Evolutionary conservation across 768 basidiomycete genomes (phyloP), one percentile per base, ranked within the genome.

Genomic region (Auricularia sp.): DNA sequence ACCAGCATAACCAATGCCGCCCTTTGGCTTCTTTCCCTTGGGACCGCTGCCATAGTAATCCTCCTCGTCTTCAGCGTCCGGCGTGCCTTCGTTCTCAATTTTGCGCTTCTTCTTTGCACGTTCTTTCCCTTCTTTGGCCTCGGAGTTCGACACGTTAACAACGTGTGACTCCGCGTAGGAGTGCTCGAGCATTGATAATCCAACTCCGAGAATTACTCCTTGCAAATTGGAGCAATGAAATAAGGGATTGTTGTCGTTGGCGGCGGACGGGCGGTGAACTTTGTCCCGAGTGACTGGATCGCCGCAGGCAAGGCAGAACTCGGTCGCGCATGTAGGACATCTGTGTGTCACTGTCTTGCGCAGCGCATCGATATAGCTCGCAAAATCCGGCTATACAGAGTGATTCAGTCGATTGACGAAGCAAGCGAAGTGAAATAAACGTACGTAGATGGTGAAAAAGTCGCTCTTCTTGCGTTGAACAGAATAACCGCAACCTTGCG

Each of bases 141-240:
- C 64, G 70, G 47, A 21, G 11, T 8, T 51, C 47, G 47, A 51
- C 16, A 6, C 62, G 69, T 72, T 23, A 39, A 44, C 44, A 36
- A 67, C 60, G 42, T 71, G 62, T 11, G 36, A 66, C 3, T 72
- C 74, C 42, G 79, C 73, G 71, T 87, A 95, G 42, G 81, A 74
- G 63, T 84, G 80, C 73, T 96, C 92, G 53, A 96, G 81, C 85
- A 92, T 92, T 42, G 84, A 84, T 54, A 96, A 81, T 8, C 95
- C 94, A 44, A 96, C 81, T n/a, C 94, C 95, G 4, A 98, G 78
- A 67, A 97, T 86, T 14, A 91, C 84, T 44, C 94, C 95, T 76
- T 97, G 90, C 42, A 96, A 73, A 71, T 91, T 90, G 5, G 91
- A 82, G 74, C 94, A 97, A 75, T 97, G 94, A 71, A 95, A 91